Evolutionary conservation across 2,329 filamentous ascomycete species (phyloP), one percentile per base, ranked within the genome.

Genomic region (Paraphoma sp.): DNA sequence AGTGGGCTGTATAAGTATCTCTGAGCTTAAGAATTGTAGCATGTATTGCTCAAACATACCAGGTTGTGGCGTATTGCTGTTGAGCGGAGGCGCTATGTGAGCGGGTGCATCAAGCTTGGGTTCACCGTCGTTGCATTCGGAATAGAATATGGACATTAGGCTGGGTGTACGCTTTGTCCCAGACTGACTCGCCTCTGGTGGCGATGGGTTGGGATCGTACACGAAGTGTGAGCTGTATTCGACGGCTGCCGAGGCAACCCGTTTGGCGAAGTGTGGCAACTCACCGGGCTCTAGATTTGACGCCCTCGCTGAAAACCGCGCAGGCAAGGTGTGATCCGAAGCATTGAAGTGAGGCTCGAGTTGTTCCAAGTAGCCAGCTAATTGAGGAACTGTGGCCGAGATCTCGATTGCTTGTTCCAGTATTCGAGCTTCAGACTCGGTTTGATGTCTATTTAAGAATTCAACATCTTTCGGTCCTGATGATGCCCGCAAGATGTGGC

Each of bases 371-470:
- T 68, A 67, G 11, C 64, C 56, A 31, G 62, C 61, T 28, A 72
- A 28, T 33, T 71, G 67, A 4, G 71, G 71, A 9, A 71, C 56
- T 4, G 67, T 67, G 1, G 65, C 68, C 31, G 62, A 59, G 3
- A 72, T 68, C 23, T 73, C 69, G 8, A 52, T 53, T 1, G 64
- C 64, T 10, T 65, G 23, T 3, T 56, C 4, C 18, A 51, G 33
- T 1, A 69, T 60, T 9, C 56, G 11, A 1, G 54, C 51, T 42
- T 63, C 52, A 1, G 65, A 71, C 2, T 48, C 47, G 14, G 44
- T 42, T 18, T 48, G 31, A 17, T 65, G 64, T 14, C 45, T 30
- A 5, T 36, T 57, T n/a, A 57, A 14, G 3, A 54, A 45, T 0
- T 16, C 36, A 38, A 49, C 11, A 9, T 57, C 30, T 30, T 45